Evolutionary conservation across 208 protist genomes (phyloP).

Genomic region (Crithidia expoeki): DNA sequence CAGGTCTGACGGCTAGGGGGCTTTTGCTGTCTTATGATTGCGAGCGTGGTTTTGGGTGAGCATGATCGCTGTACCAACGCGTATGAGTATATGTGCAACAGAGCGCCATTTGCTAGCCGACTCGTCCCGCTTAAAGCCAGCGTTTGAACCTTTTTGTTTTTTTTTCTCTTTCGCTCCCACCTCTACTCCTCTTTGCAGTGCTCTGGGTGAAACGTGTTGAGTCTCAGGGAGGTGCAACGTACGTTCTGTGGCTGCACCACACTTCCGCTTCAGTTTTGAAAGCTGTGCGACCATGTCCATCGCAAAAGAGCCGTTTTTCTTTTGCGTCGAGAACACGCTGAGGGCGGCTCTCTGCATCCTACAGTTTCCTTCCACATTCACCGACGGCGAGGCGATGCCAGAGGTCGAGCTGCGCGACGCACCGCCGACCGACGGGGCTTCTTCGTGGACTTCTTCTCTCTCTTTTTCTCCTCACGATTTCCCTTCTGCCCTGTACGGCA

Average conservation of each 20-base stretch:
- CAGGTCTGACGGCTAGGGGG: too few species aligned
- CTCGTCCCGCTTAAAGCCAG: too few species aligned
- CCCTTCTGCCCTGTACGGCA: not conserved
- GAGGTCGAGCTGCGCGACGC: constrained; percentile 92
- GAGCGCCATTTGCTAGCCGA: too few species aligned
- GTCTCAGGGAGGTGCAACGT: too few species aligned
- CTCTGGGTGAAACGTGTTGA: too few species aligned
- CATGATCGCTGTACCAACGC: not conserved
- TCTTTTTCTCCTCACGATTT: not conserved
- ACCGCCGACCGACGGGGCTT: not conserved
- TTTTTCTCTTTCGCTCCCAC: too few species aligned
- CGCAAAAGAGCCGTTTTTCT: constrained; percentile 90
- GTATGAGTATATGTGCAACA: not conserved
- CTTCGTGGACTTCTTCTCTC: not conserved
- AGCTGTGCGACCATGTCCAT: not conserved
- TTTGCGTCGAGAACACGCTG: constrained; percentile 92
- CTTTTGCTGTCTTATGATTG: too few species aligned
- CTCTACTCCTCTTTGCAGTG: too few species aligned
- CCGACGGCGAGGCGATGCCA: constrained; percentile 98
- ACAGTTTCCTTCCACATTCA: constrained; percentile 95
- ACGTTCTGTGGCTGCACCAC: too few species aligned
- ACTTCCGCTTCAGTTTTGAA: not conserved
- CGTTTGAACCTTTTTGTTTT: too few species aligned
- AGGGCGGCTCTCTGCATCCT: constrained; percentile 95
- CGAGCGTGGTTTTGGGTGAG: too few species aligned